phyloP scores from a whole-genome alignment of 768 basidiomycete genomes.

The Amyloporia xantha region DNA sequence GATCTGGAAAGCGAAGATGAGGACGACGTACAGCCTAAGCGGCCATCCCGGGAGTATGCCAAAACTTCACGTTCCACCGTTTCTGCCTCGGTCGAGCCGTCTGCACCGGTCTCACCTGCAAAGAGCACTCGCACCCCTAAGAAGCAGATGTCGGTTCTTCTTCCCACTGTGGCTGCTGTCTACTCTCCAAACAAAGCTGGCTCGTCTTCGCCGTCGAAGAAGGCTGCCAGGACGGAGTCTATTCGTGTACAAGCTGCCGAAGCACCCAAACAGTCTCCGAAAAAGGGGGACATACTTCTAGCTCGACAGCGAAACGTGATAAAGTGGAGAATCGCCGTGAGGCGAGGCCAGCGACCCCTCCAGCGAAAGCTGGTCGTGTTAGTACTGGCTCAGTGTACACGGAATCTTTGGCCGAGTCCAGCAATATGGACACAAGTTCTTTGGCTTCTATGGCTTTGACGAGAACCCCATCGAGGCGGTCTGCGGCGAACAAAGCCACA shows the following conservation, averaged over 20 bases:
- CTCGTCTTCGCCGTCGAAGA: slow-evolving; percentile 3
- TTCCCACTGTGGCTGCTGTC: slow-evolving; percentile 11
- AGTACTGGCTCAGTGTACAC: not conserved
- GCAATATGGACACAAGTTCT: slow-evolving; percentile 9
- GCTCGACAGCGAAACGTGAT: slow-evolving; percentile 4
- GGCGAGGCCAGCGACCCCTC: not conserved
- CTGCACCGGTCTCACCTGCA: not conserved
- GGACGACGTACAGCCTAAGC: not conserved
- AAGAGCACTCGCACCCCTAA: not conserved
- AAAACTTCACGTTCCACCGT: not conserved
- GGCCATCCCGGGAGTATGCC: not conserved
- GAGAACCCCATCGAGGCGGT: slow-evolving; percentile 30
- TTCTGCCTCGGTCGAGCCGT: not conserved
- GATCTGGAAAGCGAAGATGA: slow-evolving; percentile 1
- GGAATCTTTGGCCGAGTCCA: slow-evolving; percentile 16
- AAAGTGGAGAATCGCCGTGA: too few relatives aligned
- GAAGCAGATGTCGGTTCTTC: slow-evolving; percentile 7
- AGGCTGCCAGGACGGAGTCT: slow-evolving; percentile 15
- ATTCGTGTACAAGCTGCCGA: slow-evolving; percentile 20
- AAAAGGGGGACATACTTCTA: slow-evolving; percentile 8
- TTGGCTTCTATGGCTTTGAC: slow-evolving; percentile 8
- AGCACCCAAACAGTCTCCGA: slow-evolving; percentile 14
- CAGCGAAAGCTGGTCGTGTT: not conserved
- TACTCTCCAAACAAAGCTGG: slow-evolving; percentile 10
- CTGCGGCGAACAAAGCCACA: slow-evolving; percentile 48